Evolutionary conservation across 305 asterid genomes (phyloP), one percentile per base, ranked within the genome.

Genomic region (Fraxinus xanthoxyloides): DNA sequence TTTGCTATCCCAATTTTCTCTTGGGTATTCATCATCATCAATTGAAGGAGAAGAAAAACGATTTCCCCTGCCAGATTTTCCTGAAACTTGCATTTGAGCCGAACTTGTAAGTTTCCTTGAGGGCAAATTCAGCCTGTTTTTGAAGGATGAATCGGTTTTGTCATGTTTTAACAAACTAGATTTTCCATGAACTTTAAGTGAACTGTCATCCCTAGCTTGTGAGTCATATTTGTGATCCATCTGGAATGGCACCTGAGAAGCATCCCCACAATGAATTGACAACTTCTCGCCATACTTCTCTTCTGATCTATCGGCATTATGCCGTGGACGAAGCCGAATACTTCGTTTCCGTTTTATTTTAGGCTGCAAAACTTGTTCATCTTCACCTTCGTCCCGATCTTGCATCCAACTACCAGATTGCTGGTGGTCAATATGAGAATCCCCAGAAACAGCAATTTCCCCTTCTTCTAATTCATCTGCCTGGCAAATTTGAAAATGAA

Each of bases 361-460:
- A 67, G 99, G 99, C 84, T 95, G 98, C 90, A 93, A 85, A 28
- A 95, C 99, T 89, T 93, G 99, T 85, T 97, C 99, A 43, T 91
- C 97, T 92, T 95, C 99, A 86, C 97, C 98, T 86, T 95, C 98
- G 54, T 97, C 98, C 35, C 95, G 95, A 51, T 94, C 98, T 84
- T 94, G 98, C 80, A 80, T 89, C 99, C 97, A 94, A 88, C 99
- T 94, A 81, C 98, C 98, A 86, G 99, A 96, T 82, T 93, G 98
- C 87, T 93, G 99, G 82, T 92, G 92, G 85, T 96, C 98, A 84
- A 92, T 87, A 34, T 89, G 95, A 85, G 98, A 96, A 85, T 93
- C 98, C 81, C 98, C 97, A 80, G 99, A 93, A 54, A 79, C 82
- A 77, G 96, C 97, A 90, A 96, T 96, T 87, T 96, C 99, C 56